phyloP scores from a whole-genome alignment of 2,329 filamentous ascomycete genomes.

The Sporothrix inflata region DNA sequence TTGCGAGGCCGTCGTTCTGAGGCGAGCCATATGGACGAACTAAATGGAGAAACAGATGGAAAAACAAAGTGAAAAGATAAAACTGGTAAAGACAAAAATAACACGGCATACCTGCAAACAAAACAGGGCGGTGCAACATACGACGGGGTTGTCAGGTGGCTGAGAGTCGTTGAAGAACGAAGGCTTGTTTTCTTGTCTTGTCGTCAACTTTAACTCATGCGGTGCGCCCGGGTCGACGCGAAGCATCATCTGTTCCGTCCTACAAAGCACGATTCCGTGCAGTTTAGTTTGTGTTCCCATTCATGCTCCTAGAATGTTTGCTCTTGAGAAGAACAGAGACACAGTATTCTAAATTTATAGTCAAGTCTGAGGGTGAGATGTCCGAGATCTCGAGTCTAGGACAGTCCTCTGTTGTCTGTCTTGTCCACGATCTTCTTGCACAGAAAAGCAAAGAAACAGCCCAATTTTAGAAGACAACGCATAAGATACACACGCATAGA shows the following conservation, averaged over 20 bases:
- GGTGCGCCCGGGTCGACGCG: not conserved
- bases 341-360: not conserved
- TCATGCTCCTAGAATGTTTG: not conserved
- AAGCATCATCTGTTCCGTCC: not conserved
- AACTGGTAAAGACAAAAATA: not conserved
- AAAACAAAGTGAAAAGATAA: not conserved
- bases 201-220: constrained; percentile 13
- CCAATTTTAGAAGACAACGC: not conserved
- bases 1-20: not conserved
- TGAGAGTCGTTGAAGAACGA: not conserved
- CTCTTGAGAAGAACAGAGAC: not conserved
- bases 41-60: not conserved
- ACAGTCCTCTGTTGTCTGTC: not conserved
- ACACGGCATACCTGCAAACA: not conserved
- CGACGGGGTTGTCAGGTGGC: constrained; percentile 7
- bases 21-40: not conserved
- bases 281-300: not conserved
- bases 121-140: not conserved
- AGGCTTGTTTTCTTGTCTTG: not conserved
- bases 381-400: not conserved
- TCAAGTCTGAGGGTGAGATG: not conserved
- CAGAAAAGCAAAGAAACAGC: not conserved
- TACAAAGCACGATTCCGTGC: constrained; percentile 1
- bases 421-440: not conserved
- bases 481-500: not conserved